Percentiles rank a stretch among this genome's conserved stretches.
phyloP scores from a whole-genome alignment of 1,139 yeast species.

The Williopsis jadinii region DNA sequence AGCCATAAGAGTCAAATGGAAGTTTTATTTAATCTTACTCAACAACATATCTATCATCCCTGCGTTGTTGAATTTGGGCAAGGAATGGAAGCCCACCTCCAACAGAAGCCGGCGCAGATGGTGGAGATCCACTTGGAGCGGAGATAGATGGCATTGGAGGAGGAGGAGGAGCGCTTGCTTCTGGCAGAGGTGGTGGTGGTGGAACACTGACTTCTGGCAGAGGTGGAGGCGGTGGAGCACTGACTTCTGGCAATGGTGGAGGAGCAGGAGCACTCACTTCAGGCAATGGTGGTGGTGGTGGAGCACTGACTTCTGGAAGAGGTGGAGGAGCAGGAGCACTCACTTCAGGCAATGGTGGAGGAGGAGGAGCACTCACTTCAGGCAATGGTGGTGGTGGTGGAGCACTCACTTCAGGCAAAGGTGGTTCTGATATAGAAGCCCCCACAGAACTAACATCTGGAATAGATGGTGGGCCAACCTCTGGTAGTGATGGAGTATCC shows the following conservation, averaged over 20 bases:
- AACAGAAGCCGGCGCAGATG: constrained; percentile 17
- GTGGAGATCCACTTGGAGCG: constrained; percentile 15
- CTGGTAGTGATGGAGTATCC: background rate
- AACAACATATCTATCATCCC: constrained; percentile 44
- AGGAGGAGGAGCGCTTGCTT: constrained; percentile 12
- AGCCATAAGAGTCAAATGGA: no score
- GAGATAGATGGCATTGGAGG: constrained; percentile 25
- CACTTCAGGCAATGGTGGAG: no score
- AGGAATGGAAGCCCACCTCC: constrained; percentile 35
- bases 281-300: constrained; percentile 23
- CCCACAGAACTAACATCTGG: no score
- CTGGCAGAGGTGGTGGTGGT: constrained; percentile 6
- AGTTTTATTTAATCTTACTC: constrained; percentile 14
- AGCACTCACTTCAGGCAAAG: no score
- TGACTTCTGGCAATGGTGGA: constrained; percentile 19
- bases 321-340: constrained; percentile 23
- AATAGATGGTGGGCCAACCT: background rate
- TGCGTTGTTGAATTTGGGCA: constrained; percentile 46
- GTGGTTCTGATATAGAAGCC: no score
- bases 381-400: constrained; percentile 24
- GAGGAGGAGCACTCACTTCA: constrained; percentile 20
- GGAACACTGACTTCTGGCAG: constrained; percentile 30
- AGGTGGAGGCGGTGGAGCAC: constrained; percentile 24
- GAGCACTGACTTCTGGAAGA: constrained; percentile 21
- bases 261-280: constrained; percentile 15